These are phyloP conservation scores for Drechslerella dactyloides DNA, from an alignment of 2,329 filamentous ascomycete species.

Conservation along the genomic window DNA sequence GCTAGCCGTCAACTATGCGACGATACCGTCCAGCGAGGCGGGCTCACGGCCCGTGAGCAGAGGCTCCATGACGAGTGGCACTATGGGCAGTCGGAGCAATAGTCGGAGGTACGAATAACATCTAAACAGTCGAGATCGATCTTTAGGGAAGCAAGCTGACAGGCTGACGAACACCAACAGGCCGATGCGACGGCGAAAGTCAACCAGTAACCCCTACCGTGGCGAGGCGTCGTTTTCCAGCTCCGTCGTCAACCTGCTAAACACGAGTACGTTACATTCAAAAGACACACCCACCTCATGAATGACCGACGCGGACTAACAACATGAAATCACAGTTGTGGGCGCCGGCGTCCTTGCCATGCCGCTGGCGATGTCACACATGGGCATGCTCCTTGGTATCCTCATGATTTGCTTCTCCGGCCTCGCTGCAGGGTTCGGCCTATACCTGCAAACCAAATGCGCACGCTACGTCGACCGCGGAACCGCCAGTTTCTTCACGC, in stretches of 20 bases:
- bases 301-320: slow-evolving; percentile 45
- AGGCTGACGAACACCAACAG: slow-evolving; percentile 9
- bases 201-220: slow-evolving; percentile 54
- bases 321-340: slow-evolving; percentile 68
- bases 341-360: slow-evolving; percentile 92
- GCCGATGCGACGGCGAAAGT: slow-evolving; percentile 42
- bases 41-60: slow-evolving; percentile 36
- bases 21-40: slow-evolving; percentile 31
- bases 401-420: slow-evolving; percentile 91
- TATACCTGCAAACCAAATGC: slow-evolving; percentile 93
- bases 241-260: slow-evolving; percentile 92
- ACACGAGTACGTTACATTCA: slow-evolving; percentile 73
- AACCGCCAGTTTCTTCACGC: slow-evolving; percentile 88
- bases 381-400: slow-evolving; percentile 85
- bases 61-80: slow-evolving; percentile 33
- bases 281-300: neutral
- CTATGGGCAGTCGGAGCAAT: slow-evolving; percentile 40
- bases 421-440: slow-evolving; percentile 83
- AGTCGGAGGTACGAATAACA: slow-evolving; percentile 29
- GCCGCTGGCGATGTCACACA: slow-evolving; percentile 94
- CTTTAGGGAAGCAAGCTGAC: slow-evolving; percentile 17
- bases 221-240: slow-evolving; percentile 87
- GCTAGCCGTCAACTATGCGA: slow-evolving; percentile 29
- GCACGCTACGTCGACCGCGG: slow-evolving; percentile 91
- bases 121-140: neutral